Evolutionary conservation across 768 basidiomycete genomes (phyloP).

Genomic region (Agrocybe praecox): DNA sequence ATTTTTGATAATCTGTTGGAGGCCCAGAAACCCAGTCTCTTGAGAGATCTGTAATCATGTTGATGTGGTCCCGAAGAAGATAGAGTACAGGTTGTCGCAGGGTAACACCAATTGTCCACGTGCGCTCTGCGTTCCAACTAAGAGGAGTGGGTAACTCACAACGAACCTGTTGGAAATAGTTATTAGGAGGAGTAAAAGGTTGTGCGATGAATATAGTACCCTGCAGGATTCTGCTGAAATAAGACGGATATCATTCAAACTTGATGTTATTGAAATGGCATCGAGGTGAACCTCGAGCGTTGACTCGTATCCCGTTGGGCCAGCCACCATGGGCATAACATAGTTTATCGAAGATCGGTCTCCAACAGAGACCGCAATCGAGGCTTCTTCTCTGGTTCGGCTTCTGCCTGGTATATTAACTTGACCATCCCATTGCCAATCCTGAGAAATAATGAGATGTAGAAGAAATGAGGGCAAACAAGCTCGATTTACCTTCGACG

Average conservation of each 20-base stretch:
- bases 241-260: slow-evolving; percentile 85
- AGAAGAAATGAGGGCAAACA: background rate
- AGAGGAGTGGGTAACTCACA: slow-evolving; percentile 81
- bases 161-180: slow-evolving; percentile 50
- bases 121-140: slow-evolving; percentile 78
- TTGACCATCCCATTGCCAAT: slow-evolving; percentile 91
- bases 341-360: slow-evolving; percentile 88
- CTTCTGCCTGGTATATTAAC: slow-evolving; percentile 47
- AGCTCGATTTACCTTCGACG: slow-evolving; percentile 66
- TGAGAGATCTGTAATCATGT: slow-evolving; percentile 91
- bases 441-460: slow-evolving; percentile 39
- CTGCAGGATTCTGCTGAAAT: slow-evolving; percentile 78
- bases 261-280: slow-evolving; percentile 75
- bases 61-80: slow-evolving; percentile 90
- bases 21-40: slow-evolving; percentile 91
- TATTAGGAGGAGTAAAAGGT: slow-evolving; percentile 6
- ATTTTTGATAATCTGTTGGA: slow-evolving; percentile 77
- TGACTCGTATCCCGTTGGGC: slow-evolving; percentile 75
- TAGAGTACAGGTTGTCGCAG: slow-evolving; percentile 75
- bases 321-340: slow-evolving; percentile 79
- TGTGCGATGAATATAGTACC: slow-evolving; percentile 36
- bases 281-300: slow-evolving; percentile 83
- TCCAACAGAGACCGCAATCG: slow-evolving; percentile 73
- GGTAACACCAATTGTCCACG: slow-evolving; percentile 77
- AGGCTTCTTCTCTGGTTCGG: slow-evolving; percentile 65